Evolutionary conservation across 192 early-diverging fungal species (phyloP), one percentile per base, ranked within the genome.

Genomic region (Paraglomus brasilianum): DNA sequence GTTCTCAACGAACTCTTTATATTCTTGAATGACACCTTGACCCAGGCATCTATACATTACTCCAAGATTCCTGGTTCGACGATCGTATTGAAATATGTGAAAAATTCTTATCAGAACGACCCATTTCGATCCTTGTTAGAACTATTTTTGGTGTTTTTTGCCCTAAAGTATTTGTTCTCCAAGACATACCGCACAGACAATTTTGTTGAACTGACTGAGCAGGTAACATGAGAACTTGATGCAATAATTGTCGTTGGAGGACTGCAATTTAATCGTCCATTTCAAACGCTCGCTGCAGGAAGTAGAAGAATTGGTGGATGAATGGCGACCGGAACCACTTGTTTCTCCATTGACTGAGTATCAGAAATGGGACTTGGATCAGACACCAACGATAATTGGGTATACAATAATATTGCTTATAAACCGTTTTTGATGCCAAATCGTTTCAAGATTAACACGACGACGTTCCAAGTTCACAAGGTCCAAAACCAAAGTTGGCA

Each of bases 261-360:
- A 44, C 17, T 46, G 13, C 48, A 40, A 11, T 13, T 10, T 2
- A 41, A 13, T 11, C 15, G 9, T 1, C 30, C 5, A 61, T 5
- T 19, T 5, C 21, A n/a, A 15, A 13, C 10, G 17, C 42, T 62
- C 42, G 30, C 43, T 17, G 40, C 79, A 93, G 93, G 96, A 98
- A 77, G 84, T 98, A 40, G 90, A 97, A 77, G 95, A 98, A 69
- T 85, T 97, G 13, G 86, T 92, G 22, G 89, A 93, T 43, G 95
- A 97, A 64, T 98, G 96, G 96, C 88, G 88, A 67, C 95, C 96
- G 5, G 96, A 98, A 79, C 89, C 94, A 15, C 82, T 98, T n/a
- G 91, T 93, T 15, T 86, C 92, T 19, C 78, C 81, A 7, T 74
- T 95, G 43, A 88, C 87, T 39, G 87, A 87, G 8, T 83, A 86